Evolutionary conservation across 2,329 filamentous ascomycete species (phyloP).

Genomic region (Rhexocercosporidium sp.): DNA sequence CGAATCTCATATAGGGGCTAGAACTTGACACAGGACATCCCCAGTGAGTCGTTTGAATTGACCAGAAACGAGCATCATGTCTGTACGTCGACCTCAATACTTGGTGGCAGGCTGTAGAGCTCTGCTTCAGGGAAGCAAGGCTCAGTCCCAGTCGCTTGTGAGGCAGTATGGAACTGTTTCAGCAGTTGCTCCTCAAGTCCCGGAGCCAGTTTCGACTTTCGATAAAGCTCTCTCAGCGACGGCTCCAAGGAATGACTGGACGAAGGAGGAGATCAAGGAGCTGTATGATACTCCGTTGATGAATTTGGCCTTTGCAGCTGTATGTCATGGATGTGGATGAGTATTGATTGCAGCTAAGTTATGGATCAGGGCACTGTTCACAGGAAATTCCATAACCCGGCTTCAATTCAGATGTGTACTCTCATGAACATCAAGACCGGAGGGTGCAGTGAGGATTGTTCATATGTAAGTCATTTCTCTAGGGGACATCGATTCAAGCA

Average conservation of each 20-base stretch:
- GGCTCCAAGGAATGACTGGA: constrained; percentile 75
- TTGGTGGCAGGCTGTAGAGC: constrained; percentile 22
- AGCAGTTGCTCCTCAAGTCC: constrained; percentile 18
- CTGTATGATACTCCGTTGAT: constrained; percentile 84
- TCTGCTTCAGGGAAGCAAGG: constrained; percentile 25
- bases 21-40: not conserved
- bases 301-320: constrained; percentile 77
- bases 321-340: constrained; percentile 47
- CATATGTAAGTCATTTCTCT: constrained; percentile 57
- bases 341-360: constrained; percentile 6
- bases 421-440: constrained; percentile 97
- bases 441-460: constrained; percentile 90
- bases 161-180: constrained; percentile 36
- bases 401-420: constrained; percentile 88
- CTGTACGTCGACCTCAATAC: constrained; percentile 24
- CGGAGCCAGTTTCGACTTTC: constrained; percentile 28
- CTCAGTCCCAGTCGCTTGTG: constrained; percentile 16
- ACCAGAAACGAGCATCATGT: constrained; percentile 26
- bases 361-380: constrained; percentile 72
- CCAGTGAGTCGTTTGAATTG: constrained; percentile 18
- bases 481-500: not conserved
- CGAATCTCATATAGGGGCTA: not conserved
- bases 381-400: constrained; percentile 82
- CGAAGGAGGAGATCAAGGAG: constrained; percentile 77
- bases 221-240: constrained; percentile 62